Base-by-base conservation (phyloP, 768 basidiomycete species). In the Mycena albidolilacea region DNA sequence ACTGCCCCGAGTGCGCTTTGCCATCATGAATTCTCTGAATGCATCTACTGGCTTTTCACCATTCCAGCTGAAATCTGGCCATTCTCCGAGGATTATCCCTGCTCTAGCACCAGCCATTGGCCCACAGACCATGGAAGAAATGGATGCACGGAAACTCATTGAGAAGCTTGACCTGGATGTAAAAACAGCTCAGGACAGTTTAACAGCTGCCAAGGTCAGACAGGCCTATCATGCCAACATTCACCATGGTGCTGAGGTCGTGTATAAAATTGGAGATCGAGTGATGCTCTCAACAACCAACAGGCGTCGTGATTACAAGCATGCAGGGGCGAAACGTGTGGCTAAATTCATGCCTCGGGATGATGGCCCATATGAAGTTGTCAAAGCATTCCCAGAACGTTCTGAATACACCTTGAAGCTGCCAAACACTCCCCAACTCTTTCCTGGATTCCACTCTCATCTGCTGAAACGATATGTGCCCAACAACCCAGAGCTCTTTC, bases 21-120 rank as follows among this genome's bases (percentile, higher is more conserved):
- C 74, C 19, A 23, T 80, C 12, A 81, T 80, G 74, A 78, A 74
- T 17, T 69, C 74, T 0, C 50, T 72, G 0, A 78, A 79, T 64
- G 71, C 71, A 21, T 72, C 71, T 37, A 72, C 79, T 12, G 76
- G 78, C 23, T 71, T 71, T 65, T 65, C 64, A 39, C 50, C 64
- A 54, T 65, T 65, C 46, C 64, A 65, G 64, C 38, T 65, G 64
- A 65, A 65, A 48, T 65, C 64, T 54, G 60, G 64, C 30, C 63
- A 64, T 52, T 64, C 63, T 21, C 63, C 63, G 6, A 7, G 63
- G 48, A 64, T 64, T 52, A 64, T 64, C 35, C 63, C 63, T 12
- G 46, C 48, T 48, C 63, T 64, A 30, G 63, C 46, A 64, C 63
- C 63, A 23, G 6, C 63, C n/a, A 52, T 64, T 38, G 63, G 63